These are phyloP conservation scores for Xylariaceae sp. DNA, from an alignment of 2,329 filamentous ascomycete genomes.

Conservation along the genomic window DNA sequence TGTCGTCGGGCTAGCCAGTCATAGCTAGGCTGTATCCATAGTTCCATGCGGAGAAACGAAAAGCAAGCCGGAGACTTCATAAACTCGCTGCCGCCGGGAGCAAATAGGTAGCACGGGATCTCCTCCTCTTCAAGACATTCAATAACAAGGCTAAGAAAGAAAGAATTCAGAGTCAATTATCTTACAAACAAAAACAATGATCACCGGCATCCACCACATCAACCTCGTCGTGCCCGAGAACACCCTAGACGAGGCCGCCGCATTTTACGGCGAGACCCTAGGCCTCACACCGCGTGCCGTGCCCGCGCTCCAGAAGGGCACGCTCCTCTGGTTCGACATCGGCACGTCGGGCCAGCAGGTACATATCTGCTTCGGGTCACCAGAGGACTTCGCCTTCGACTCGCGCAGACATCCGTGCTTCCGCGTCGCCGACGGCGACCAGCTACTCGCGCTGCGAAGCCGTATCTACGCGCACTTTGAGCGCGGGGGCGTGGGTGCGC, in stretches of 20 bases:
- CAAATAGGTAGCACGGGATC: no score
- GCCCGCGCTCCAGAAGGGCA: constrained; percentile 45
- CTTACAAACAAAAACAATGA: constrained; percentile 31
- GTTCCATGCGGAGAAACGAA: no score
- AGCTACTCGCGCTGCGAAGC: constrained; percentile 43
- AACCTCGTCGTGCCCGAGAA: constrained; percentile 53
- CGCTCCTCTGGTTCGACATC: constrained; percentile 57
- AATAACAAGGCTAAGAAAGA: no score
- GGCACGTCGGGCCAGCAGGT: constrained; percentile 49
- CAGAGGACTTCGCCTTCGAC: constrained; percentile 29
- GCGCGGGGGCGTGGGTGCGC: constrained; percentile 44
- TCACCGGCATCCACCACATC: constrained; percentile 51
- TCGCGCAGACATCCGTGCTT: constrained; percentile 56
- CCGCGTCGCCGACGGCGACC: constrained; percentile 42
- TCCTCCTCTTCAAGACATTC: no score
- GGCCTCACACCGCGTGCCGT: constrained; percentile 49
- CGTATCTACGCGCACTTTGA: constrained; percentile 48
- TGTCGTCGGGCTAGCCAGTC: no score
- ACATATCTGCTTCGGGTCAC: constrained; percentile 46
- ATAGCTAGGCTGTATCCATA: no score
- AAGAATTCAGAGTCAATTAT: background rate
- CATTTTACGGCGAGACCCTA: constrained; percentile 53
- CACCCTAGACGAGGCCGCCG: constrained; percentile 45
- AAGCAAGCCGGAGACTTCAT: no score
- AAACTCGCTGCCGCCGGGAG: no score